Evolutionary conservation across 1,139 yeast genomes (phyloP).

Genomic region (Yamadazyma pseudoaaseri): DNA sequence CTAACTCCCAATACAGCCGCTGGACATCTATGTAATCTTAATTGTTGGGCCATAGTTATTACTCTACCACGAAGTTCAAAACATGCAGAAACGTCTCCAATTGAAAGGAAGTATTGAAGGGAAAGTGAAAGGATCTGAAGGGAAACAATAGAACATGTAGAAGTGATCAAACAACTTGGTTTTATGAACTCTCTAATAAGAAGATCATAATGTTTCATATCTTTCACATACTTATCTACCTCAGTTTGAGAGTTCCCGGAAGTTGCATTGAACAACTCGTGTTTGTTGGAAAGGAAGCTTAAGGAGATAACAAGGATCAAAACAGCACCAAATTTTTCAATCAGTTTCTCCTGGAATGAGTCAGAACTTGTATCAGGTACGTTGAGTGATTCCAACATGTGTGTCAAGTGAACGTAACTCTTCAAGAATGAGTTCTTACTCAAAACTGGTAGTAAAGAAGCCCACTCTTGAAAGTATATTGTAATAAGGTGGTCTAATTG

Average conservation of each 20-base stretch:
- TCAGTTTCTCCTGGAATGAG: constrained; percentile 25
- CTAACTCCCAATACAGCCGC: constrained; percentile 65
- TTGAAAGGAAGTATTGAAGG: constrained; percentile 66
- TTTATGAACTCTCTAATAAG: constrained; percentile 54
- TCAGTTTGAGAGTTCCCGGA: constrained; percentile 13
- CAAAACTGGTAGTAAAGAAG: constrained; percentile 63
- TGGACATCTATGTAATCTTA: constrained; percentile 84
- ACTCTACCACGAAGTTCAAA: constrained; percentile 76
- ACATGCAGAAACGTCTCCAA: constrained; percentile 72
- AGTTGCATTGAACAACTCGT: constrained; percentile 17
- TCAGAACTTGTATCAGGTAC: constrained; percentile 9
- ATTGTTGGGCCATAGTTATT: constrained; percentile 81
- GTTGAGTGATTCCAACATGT: constrained; percentile 34
- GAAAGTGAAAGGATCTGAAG: constrained; percentile 70
- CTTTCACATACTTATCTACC: constrained; percentile 21
- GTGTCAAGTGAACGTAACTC: constrained; percentile 50
- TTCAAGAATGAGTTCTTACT: constrained; percentile 64
- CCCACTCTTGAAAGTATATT: constrained; percentile 78
- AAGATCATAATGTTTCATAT: constrained; percentile 41
- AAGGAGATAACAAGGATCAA: constrained; percentile 57
- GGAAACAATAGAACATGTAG: constrained; percentile 63
- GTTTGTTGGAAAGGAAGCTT: constrained; percentile 48
- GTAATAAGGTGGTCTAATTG: constrained; percentile 59
- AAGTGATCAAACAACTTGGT: constrained; percentile 50
- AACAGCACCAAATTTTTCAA: constrained; percentile 62